Base-by-base conservation (phyloP, 768 basidiomycete genomes). In the Pisolithus orientalis region DNA sequence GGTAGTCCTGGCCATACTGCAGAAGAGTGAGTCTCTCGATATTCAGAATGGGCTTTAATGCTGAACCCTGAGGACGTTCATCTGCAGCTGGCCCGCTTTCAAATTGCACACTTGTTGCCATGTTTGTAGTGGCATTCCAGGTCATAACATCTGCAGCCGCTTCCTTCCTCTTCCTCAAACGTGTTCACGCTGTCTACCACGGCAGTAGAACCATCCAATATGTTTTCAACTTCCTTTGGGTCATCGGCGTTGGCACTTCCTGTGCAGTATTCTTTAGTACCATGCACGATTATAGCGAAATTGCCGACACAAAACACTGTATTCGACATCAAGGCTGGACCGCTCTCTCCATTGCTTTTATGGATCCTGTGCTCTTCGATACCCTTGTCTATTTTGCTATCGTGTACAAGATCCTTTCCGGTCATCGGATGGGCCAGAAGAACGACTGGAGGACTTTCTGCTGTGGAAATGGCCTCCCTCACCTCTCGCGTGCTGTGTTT, bases 131-230 rank as follows among this genome's bases (percentile, higher is more conserved):
- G 44, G 17, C 51, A 44, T 51, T 56, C 53, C 58, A 56, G 56
- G 29, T 65, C n/a, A 32, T 62, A n/a, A 51, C 65, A 38, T 54
- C 57, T 6, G 53, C 65, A 5, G 58, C 62, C 3, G 70, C 70
- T 0, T 68, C 66, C 0, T 62, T 69, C 38, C 66, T 74, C 44
- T 72, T 75, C 54, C 68, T 73, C 57, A 63, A 70, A 45, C 66
- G 73, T 11, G 62, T 70, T n/a, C 65, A 70, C 39, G 73, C 70
- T 2, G 60, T 73, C 8, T 72, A 66, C 54, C 44, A 61, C 34
- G 27, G 57, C 6, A 57, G 65, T 28, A 50, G 37, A 43, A 24
- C 54, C 25, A 48, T 70, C 39, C 32, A 61, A 11, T 37, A 52
- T 28, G 14, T 58, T 29, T 67, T 72, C 51, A 65, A 62, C 16